Evolutionary conservation across 1,284 basidiomycete species (phyloP), one percentile per base, ranked within the genome.

Genomic region (Rhodofomes roseus): DNA sequence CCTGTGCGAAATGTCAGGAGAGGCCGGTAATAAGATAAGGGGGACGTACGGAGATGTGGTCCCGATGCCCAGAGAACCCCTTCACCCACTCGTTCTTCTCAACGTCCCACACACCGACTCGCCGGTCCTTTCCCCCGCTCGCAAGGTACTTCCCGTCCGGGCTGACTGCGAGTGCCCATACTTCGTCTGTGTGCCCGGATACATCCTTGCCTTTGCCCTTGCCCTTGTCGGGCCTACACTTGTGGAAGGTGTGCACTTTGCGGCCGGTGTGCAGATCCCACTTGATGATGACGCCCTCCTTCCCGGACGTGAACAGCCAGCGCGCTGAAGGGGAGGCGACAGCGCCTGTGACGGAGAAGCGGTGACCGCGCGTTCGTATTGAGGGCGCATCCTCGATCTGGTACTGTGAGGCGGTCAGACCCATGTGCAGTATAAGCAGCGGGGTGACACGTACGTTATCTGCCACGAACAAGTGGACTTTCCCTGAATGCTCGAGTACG

Each of bases 101-200:
- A 0, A 83, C 82, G 68, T 96, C 87, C 95, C 95, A 98, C 9
- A 95, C 82, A 9, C 91, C 87, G 2, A 97, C 75, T 56, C 84
- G 80, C 63, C 85, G 81, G 70, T 99, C 96, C 69, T 85, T 85
- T 0, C 96, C 96, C 1, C 87, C 95, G 64, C 92, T 95, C 0
- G 89, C 95, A 1, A 99, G 81, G 65, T 88, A 87, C 68, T 83
- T 87, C 1, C 92, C 95, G 72, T 98, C 93, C 37, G 85, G 82
- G 63, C 92, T 96, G 53, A 98, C 71, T 0, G 96, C 92, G 18
- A 99, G 77, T 1, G 87, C 80, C 60, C 93, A 81, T 0, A 99
- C 83, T 71, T 95, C 91, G 67, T 95, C 93, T 1, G 86, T 88
- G 72, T 99, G 96, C 0, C 96, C 96, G 56, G 81, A 74, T 2